Evolutionary conservation across 2,329 filamentous ascomycete genomes (phyloP), one percentile per base, ranked within the genome.

Genomic region (Monilinia fructigena): DNA sequence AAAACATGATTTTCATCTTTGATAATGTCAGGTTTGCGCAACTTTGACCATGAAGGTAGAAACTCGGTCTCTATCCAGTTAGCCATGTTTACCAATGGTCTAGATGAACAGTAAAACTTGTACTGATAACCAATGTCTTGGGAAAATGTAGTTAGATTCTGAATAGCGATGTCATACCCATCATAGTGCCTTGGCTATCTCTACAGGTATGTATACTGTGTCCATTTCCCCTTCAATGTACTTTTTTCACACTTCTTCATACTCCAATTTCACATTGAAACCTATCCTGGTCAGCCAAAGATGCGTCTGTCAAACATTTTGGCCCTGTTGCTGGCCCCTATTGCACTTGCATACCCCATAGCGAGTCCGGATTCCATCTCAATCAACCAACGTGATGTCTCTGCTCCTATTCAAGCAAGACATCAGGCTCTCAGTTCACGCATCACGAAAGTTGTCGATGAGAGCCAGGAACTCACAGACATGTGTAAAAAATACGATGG

Each of bases 241-340:
- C 28, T 20, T n/a, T 10, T 50, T 10, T 11, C 28, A 40, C 45
- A 26, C 8, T 52, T 52, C 4, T 38, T 12, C 12, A 26, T n/a
- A 60, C 1, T n/a, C 18, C 45, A 38, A 26, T 38, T 14, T 7
- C 14, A 23, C 14, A 50, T 18, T 61, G 8, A 4, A 38, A 26
- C 14, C 12, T 12, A 26, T 0, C 35, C 4, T 1, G 1, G n/a
- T 56, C 20, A n/a, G 4, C n/a, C 12, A 42, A 55, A 54, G n/a
- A 64, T 64, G 62, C 42, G n/a, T 16, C 2, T 56, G 10, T 58
- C 53, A 48, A 40, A 48, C 42, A 18, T 58, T 31, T 20, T 28
- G 8, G 40, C 40, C 40, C 26, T 64, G 4, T 31, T 64, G 4
- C 23, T 64, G n/a, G 62, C 62, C 4, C 52, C 62, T 35, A 18